Conservation (phyloP, 352 stramenopile genomes). For the Globisporangium heterothallicum region DNA sequence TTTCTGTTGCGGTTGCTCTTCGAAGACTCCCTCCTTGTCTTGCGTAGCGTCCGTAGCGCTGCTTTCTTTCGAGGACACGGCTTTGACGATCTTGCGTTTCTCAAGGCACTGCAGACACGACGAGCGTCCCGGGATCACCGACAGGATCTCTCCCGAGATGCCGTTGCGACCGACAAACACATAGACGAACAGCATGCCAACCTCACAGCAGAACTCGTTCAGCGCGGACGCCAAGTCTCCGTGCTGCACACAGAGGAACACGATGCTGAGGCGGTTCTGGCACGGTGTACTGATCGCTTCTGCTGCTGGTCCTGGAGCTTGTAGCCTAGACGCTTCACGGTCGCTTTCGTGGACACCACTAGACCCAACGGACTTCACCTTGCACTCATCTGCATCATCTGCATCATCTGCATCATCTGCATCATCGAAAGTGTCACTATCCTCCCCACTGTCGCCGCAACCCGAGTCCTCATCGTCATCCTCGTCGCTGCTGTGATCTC, state of each 20-base stretch:
- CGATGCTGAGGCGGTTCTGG: constrained; percentile 10
- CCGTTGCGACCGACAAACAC: constrained; percentile 23
- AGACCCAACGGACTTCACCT: too few relatives aligned
- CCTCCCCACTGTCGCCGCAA: background rate
- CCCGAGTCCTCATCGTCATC: constrained; percentile 3
- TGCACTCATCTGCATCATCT: background rate
- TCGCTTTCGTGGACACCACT: background rate
- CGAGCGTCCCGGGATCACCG: constrained; percentile 27
- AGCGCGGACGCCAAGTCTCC: constrained; percentile 24
- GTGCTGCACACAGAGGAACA: constrained; percentile 29
- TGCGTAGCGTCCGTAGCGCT: background rate
- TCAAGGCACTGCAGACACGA: constrained; percentile 44
- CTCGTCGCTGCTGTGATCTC: constrained; percentile 6
- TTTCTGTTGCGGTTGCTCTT: background rate
- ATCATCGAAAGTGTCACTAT: constrained; percentile 3
- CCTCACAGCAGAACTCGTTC: constrained; percentile 42
- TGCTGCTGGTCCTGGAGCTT: too few relatives aligned
- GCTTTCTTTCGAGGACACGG: background rate
- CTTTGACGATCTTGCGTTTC: constrained; percentile 36
- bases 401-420: constrained; percentile 4
- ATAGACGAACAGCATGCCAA: constrained; percentile 28
- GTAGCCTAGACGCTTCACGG: too few relatives aligned
- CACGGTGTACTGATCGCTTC: too few relatives aligned
- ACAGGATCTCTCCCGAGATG: constrained; percentile 32
- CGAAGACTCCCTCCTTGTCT: background rate